Percentiles rank a stretch among this genome's conserved stretches.
Conservation (phyloP, 768 basidiomycete genomes). For the Termitomyces sp. region DNA sequence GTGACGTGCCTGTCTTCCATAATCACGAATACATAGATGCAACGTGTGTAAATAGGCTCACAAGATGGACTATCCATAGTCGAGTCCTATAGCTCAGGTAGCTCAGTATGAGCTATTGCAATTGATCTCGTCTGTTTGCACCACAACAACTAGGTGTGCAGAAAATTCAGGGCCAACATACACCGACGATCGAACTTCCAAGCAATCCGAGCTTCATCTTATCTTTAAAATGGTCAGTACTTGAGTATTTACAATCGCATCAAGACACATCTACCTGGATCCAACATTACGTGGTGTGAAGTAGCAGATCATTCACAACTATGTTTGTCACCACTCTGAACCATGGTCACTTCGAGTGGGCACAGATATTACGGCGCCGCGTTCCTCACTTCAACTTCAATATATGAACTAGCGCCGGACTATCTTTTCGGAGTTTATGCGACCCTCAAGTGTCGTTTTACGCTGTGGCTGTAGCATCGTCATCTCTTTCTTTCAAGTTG, state of each 20-base stretch:
- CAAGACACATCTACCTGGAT: background rate
- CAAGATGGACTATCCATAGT: background rate
- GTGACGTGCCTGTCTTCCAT: background rate
- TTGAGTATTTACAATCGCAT: background rate
- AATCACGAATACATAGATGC: too few species aligned
- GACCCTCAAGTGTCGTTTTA: constrained; percentile 59
- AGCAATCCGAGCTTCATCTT: background rate
- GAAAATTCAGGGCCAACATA: too few species aligned
- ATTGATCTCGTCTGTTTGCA: background rate
- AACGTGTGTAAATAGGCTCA: too few species aligned
- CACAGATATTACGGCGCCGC: constrained; percentile 47
- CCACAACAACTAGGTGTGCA: background rate
- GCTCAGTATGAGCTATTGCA: background rate
- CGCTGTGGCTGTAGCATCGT: constrained; percentile 63
- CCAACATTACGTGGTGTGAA: background rate
- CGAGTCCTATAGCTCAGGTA: background rate
- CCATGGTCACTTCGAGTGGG: background rate
- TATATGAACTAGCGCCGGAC: constrained; percentile 47
- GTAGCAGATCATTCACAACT: background rate
- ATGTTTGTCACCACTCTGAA: background rate
- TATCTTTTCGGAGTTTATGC: constrained; percentile 52
- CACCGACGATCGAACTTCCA: background rate
- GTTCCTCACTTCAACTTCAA: constrained; percentile 68
- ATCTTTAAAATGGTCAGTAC: too few species aligned
- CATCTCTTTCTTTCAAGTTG: constrained; percentile 40